Conservation (phyloP, 139 green algal genomes). For the Chloropicon primus region DNA sequence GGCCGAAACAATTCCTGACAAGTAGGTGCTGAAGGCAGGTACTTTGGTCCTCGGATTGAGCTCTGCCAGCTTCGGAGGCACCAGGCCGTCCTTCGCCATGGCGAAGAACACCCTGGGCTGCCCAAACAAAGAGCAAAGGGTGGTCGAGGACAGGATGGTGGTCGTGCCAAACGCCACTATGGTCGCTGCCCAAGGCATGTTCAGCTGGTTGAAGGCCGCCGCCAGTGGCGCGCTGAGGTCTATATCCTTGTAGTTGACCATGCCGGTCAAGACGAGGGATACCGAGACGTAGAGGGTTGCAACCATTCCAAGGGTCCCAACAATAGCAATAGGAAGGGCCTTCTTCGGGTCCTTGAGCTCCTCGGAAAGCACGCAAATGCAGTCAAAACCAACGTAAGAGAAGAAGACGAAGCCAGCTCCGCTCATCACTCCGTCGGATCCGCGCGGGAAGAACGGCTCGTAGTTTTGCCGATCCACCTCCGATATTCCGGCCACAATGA, state of each 20-base stretch:
- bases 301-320: background rate
- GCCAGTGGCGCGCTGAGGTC: background rate
- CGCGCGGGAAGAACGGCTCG: slow-evolving; percentile 12
- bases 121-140: slow-evolving; percentile 21
- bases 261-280: background rate
- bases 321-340: slow-evolving; percentile 8
- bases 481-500: background rate
- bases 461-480: slow-evolving; percentile 1
- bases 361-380: slow-evolving; percentile 28
- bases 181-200: slow-evolving; percentile 27
- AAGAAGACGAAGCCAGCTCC: slow-evolving; percentile 37
- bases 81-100: slow-evolving; percentile 15
- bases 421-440: slow-evolving; percentile 10
- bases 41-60: slow-evolving; percentile 1
- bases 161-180: slow-evolving; percentile 26
- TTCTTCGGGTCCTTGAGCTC: slow-evolving; percentile 14
- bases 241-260: background rate
- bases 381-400: slow-evolving; percentile 49
- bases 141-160: slow-evolving; percentile 3
- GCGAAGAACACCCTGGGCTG: slow-evolving; percentile 5
- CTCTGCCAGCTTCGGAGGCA: slow-evolving; percentile 1
- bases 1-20: slow-evolving; percentile 10
- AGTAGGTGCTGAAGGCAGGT: slow-evolving; percentile 7
- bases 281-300: background rate
- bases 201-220: slow-evolving; percentile 11